A percentile compares a stretch with the other conserved stretches of the same genome.
phyloP scores from a whole-genome alignment of 257 asterid species.

The Paulownia fortunei region DNA sequence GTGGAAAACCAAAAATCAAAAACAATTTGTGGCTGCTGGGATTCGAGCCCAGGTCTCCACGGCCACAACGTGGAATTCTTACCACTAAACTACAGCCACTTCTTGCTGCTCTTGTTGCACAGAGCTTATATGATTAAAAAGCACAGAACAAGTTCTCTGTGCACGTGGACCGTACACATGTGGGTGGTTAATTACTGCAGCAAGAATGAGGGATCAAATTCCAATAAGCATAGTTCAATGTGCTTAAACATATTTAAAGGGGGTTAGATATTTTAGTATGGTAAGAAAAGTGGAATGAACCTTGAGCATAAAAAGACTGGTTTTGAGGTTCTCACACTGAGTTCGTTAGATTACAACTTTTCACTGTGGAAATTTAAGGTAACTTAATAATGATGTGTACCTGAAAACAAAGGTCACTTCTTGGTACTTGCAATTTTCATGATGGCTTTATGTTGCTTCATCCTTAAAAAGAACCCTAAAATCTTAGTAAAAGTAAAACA shows the following conservation, averaged over 20 bases:
- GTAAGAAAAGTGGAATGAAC: background rate
- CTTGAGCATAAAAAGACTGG: constrained; percentile 1
- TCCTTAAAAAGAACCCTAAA: background rate
- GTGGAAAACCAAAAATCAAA: too few relatives aligned
- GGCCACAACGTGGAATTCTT: constrained; percentile 99
- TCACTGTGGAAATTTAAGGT: constrained; percentile 29
- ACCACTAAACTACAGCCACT: constrained; percentile 96
- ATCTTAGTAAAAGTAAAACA: background rate
- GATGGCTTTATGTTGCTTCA: constrained; percentile 19
- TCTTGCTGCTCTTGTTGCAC: too few relatives aligned
- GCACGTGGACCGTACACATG: too few relatives aligned
- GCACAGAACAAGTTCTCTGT: too few relatives aligned
- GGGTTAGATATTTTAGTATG: background rate
- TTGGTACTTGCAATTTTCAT: constrained; percentile 31
- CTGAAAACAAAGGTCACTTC: constrained; percentile 26
- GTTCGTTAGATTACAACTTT: constrained; percentile 17
- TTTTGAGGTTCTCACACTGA: background rate
- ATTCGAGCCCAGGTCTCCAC: constrained; percentile 99
- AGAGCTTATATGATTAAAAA: too few relatives aligned
- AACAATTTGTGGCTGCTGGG: constrained; percentile 93
- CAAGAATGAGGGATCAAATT: background rate
- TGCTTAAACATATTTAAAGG: constrained; percentile 12
- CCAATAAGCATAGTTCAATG: background rate
- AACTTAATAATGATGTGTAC: constrained; percentile 15
- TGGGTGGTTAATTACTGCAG: background rate